These are phyloP conservation scores for Cercospora berteroae DNA, from an alignment of 2,329 filamentous ascomycete species.

Conservation along the genomic window DNA sequence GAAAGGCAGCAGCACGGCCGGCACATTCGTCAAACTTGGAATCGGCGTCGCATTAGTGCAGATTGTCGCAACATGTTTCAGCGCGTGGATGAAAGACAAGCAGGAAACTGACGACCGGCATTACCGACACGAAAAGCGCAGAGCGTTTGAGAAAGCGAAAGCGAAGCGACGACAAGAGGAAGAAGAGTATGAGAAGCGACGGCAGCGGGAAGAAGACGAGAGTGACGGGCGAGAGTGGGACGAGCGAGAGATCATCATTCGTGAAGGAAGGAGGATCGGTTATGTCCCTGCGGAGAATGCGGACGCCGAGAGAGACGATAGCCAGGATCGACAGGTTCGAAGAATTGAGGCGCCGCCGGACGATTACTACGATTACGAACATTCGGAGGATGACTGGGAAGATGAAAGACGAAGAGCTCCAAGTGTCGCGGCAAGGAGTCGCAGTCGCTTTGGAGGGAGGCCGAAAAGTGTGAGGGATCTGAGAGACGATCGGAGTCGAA, in stretches of 20 bases:
- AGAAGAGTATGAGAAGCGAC: conserved; percentile 14
- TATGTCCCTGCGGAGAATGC: conserved; percentile 10
- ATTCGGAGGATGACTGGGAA: conserved; percentile 11
- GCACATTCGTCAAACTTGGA: conserved; percentile 16
- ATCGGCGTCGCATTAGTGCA: conserved; percentile 15
- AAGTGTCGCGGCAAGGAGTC: conserved; percentile 10
- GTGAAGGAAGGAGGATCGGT: conserved; percentile 13
- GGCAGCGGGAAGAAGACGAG: conserved; percentile 31
- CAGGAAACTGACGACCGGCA: conserved; percentile 9
- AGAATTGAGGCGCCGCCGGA: conserved; percentile 10
- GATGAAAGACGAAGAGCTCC: conserved; percentile 10
- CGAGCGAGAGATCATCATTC: conserved; percentile 16
- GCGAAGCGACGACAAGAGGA: conserved; percentile 17
- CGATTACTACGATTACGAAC: conserved; percentile 6
- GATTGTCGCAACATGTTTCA: conserved; percentile 14
- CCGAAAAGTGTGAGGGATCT: conserved; percentile 11
- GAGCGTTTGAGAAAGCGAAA: conserved; percentile 20
- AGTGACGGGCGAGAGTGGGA: conserved; percentile 4
- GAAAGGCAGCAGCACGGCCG: conserved; percentile 11
- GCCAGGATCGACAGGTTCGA: conserved; percentile 9
- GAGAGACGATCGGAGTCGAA: conserved; percentile 13
- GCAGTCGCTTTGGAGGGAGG: conserved; percentile 15
- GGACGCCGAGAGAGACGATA: background rate
- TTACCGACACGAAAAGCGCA: conserved; percentile 15
- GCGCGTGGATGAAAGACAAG: conserved; percentile 15